Evolutionary conservation across 768 basidiomycete species (phyloP).

Genomic region (Termitomyces eurrhizus): DNA sequence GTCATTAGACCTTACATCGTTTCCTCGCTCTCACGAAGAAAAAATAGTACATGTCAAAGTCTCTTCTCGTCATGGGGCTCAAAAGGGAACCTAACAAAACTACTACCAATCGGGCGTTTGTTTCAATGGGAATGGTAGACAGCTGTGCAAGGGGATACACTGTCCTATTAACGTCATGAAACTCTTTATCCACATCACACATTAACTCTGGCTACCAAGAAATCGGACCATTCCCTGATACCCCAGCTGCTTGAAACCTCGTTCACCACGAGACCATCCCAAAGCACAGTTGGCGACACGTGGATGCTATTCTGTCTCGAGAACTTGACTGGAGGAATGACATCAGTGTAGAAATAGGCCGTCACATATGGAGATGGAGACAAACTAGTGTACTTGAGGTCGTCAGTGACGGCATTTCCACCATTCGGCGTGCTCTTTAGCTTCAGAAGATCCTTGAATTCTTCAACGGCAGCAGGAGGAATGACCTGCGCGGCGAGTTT

Average conservation of each 20-base stretch:
- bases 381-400: slow-evolving; percentile 83
- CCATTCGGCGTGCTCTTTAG: slow-evolving; percentile 69
- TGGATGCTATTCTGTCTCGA: slow-evolving; percentile 90
- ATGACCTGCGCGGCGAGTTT: slow-evolving; percentile 53
- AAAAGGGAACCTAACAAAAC: too few species aligned
- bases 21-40: not conserved
- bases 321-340: slow-evolving; percentile 66
- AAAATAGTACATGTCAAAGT: not conserved
- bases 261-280: slow-evolving; percentile 69
- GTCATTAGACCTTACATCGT: not conserved
- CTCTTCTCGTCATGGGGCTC: not conserved
- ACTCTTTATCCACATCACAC: slow-evolving; percentile 25
- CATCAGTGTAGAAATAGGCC: not conserved
- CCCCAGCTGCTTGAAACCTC: slow-evolving; percentile 83
- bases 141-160: not conserved
- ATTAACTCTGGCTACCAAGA: slow-evolving; percentile 55
- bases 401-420: slow-evolving; percentile 78
- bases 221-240: slow-evolving; percentile 76
- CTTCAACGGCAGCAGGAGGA: slow-evolving; percentile 41
- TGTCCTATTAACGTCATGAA: not conserved
- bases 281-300: slow-evolving; percentile 80
- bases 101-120: too few species aligned
- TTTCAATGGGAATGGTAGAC: not conserved
- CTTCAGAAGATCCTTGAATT: slow-evolving; percentile 59
- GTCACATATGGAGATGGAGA: not conserved